Evolutionary conservation across 495 filamentous ascomycete genomes (phyloP), one percentile per base, ranked within the genome.

Genomic region (Aspergillus hancockii): DNA sequence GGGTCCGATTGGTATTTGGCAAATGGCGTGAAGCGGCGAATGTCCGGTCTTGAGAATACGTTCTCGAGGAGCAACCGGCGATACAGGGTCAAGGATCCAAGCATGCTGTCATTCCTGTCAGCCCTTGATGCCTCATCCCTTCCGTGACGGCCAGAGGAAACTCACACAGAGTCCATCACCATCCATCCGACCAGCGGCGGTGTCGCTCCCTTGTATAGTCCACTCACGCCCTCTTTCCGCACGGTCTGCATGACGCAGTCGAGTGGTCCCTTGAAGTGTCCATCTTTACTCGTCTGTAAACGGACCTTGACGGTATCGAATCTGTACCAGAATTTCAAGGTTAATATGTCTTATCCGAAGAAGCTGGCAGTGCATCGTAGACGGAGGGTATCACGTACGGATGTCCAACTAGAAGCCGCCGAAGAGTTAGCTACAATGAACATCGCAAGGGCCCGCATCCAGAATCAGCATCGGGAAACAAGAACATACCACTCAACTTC

Each of bases 251-350:
- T 67, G 4, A 96, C 77, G 67, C 94, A 98, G 66, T 95, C 86
- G n/a, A 93, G 66, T 0, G 94, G 93, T 2, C 94, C 94, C 49
- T 75, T 78, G 79, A 98, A 98, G 61, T 89, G 91, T 0, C 80
- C 70, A 52, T 85, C 69, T 63, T 85, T 75, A 50, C 89, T 89
- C n/a, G 94, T 97, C 71, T 98, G 94, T 21, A 98, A 79, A 22
- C 94, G 90, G 60, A 97, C 93, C 75, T 98, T 97, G 71, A 98
- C 86, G 0, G 93, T 98, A 71, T 98, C 93, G 79, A 98, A 98
- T 62, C 80, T 83, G 59, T 38, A 18, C 19, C 36, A 47, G 28
- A 31, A 50, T 8, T 4, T n/a, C 28, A 19, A 18, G 18, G 59
- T 67, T 47, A 71, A 49, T 47, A 49, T 18, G 8, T 8, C 32